Conservation (phyloP, 2,329 filamentous ascomycete genomes). For the Elsinoe ampelina region DNA sequence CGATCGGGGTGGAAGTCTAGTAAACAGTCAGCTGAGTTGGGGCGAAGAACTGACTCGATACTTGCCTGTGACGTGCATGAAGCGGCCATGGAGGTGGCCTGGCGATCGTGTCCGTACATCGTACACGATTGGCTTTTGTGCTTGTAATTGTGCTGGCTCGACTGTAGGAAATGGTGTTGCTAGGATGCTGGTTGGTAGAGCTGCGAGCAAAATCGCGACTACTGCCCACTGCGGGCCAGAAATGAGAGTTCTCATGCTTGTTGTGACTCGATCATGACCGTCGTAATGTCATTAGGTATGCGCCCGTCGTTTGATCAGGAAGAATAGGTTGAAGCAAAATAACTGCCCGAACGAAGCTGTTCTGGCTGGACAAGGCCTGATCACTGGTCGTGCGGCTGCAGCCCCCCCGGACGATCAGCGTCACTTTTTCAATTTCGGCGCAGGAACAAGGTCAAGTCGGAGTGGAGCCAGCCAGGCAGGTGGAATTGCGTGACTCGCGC, state of each 20-base stretch:
- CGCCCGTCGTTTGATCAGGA: background rate
- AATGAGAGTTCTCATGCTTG: background rate
- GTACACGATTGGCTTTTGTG: constrained; percentile 13
- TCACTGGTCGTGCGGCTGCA: background rate
- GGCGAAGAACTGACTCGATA: constrained; percentile 15
- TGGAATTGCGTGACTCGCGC: too few species aligned
- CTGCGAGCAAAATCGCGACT: background rate
- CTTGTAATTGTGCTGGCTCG: background rate
- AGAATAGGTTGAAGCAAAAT: background rate
- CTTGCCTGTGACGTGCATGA: constrained; percentile 81
- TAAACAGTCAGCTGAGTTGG: constrained; percentile 14
- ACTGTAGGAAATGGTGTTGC: constrained; percentile 4
- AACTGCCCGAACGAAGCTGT: background rate
- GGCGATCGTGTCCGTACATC: constrained; percentile 9
- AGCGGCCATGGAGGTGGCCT: constrained; percentile 50
- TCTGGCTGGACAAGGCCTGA: background rate
- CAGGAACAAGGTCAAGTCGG: constrained; percentile 4
- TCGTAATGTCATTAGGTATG: background rate
- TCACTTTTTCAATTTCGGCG: constrained; percentile 5
- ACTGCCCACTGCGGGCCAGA: background rate
- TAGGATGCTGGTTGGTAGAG: background rate
- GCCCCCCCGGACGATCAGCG: constrained; percentile 5
- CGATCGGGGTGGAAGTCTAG: constrained; percentile 86
- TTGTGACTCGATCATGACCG: background rate
- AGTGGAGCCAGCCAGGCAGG: background rate